These are phyloP conservation scores for Aegilops tauschii DNA, from an alignment of 176 grass and related monocot species.

Conservation along the genomic window DNA sequence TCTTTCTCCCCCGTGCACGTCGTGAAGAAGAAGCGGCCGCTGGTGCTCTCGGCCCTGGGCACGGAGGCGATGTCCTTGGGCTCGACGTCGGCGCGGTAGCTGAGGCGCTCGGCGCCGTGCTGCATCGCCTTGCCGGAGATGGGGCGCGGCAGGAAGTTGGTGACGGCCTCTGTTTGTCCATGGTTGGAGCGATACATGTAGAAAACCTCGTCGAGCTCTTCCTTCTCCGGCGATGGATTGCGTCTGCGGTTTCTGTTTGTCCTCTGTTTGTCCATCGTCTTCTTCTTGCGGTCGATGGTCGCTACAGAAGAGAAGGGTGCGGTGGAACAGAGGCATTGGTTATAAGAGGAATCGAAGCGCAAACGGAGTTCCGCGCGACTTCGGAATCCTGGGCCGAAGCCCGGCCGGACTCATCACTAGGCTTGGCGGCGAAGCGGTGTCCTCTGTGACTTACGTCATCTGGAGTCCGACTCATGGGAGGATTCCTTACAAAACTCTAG, in stretches of 20 bases:
- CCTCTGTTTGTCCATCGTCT: neutral
- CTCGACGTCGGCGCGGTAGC: neutral
- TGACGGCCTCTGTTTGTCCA: neutral
- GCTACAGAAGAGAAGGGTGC: neutral
- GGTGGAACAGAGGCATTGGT: neutral
- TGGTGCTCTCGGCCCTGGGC: neutral
- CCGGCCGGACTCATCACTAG: neutral
- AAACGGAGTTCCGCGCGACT: neutral
- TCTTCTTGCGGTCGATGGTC: neutral
- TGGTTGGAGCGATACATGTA: neutral
- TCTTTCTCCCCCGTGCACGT: neutral
- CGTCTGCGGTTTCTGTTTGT: neutral
- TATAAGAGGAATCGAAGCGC: neutral
- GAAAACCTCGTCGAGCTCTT: neutral
- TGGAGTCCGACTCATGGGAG: neutral
- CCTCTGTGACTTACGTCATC: neutral
- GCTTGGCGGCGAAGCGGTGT: neutral
- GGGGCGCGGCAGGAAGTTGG: neutral
- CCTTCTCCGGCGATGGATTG: neutral
- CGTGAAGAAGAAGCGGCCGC: neutral
- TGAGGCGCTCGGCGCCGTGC: neutral
- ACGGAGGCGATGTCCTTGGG: neutral
- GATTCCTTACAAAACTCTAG: too few relatives aligned
- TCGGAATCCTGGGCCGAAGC: neutral
- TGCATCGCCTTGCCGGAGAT: slow-evolving; percentile 1